Conservation (phyloP, 345 rosid species). For the Aquilaria malaccensis region DNA sequence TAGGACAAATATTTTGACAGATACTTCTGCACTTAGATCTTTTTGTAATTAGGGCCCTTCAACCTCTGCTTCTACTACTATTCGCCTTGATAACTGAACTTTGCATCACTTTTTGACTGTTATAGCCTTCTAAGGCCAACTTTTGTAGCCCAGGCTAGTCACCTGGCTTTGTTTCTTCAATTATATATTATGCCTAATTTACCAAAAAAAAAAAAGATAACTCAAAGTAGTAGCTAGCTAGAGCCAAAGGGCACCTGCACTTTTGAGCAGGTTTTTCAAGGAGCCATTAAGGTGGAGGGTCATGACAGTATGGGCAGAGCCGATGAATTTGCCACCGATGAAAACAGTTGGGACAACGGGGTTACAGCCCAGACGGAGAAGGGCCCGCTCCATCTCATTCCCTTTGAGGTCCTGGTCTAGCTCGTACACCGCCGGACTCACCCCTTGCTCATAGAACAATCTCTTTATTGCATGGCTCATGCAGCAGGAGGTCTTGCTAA, state of each 20-base stretch:
- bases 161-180: too few relatives aligned
- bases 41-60: too few relatives aligned
- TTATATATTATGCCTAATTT: too few relatives aligned
- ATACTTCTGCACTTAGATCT: too few relatives aligned
- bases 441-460: slow-evolving; percentile 84
- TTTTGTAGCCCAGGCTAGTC: too few relatives aligned
- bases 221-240: slow-evolving; percentile 12
- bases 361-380: slow-evolving; percentile 64
- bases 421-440: slow-evolving; percentile 74
- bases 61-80: too few relatives aligned
- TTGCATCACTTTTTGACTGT: too few relatives aligned
- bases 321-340: slow-evolving; percentile 83
- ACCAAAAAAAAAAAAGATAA: too few relatives aligned
- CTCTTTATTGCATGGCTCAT: slow-evolving; percentile 91
- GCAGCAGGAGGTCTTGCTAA: slow-evolving; percentile 91
- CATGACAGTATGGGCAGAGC: slow-evolving; percentile 77
- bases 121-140: too few relatives aligned
- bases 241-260: slow-evolving; percentile 89
- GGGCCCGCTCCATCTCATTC: slow-evolving; percentile 75
- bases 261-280: slow-evolving; percentile 69
- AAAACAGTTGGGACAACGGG: slow-evolving; percentile 81
- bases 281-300: slow-evolving; percentile 88
- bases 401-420: slow-evolving; percentile 66
- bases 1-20: too few relatives aligned
- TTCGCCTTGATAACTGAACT: too few relatives aligned